These are phyloP conservation scores for Dictyostelium purpureum DNA, from an alignment of 78 protist species.

Conservation along the genomic window DNA sequence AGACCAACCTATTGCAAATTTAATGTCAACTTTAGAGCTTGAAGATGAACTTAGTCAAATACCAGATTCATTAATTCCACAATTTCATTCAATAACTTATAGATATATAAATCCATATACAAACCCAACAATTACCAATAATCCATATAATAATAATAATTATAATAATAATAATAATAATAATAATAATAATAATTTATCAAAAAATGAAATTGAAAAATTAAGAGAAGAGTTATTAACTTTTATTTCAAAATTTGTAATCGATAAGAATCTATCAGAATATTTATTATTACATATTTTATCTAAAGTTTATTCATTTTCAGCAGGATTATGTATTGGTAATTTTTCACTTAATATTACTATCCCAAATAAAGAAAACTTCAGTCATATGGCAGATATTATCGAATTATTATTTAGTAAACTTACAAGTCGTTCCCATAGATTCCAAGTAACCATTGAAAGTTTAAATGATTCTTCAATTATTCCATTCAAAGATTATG, in stretches of 20 bases:
- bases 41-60: conserved; percentile 6
- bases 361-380: background rate
- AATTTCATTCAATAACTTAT: conserved; percentile 19
- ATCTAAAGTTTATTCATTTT: conserved; percentile 33
- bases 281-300: conserved; percentile 27
- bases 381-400: background rate
- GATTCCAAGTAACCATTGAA: conserved; percentile 11
- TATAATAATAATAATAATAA: background rate
- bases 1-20: background rate
- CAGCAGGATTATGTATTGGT: conserved; percentile 40
- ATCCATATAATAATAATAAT: too few species aligned
- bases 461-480: conserved; percentile 16
- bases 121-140: background rate
- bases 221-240: conserved; percentile 5
- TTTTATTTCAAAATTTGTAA: background rate
- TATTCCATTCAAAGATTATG: conserved; percentile 54
- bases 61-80: conserved; percentile 56
- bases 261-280: conserved; percentile 21
- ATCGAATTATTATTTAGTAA: background rate
- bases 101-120: conserved; percentile 20
- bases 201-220: background rate
- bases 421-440: background rate
- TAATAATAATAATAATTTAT: background rate
- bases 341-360: conserved; percentile 42
- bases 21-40: background rate